Conservation (phyloP, 2,329 filamentous ascomycete genomes). For the Colletotrichum sp. region DNA sequence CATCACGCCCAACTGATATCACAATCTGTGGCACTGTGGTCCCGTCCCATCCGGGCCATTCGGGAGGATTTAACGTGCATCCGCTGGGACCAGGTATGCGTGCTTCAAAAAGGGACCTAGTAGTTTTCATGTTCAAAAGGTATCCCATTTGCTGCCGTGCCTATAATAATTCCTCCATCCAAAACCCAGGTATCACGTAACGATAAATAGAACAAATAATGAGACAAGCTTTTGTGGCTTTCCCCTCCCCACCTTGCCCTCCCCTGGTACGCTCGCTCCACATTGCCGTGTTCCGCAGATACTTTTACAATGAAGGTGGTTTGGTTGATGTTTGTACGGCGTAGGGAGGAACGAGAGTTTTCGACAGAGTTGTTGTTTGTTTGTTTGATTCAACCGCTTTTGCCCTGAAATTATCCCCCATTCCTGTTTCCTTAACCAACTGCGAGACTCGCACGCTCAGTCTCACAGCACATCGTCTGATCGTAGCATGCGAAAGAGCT, state of each 20-base stretch:
- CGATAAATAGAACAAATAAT: neutral
- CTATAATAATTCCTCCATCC: neutral
- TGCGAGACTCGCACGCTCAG: neutral
- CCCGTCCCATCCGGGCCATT: neutral
- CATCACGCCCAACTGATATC: neutral
- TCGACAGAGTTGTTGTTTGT: neutral
- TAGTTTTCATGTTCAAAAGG: neutral
- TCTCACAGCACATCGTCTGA: neutral
- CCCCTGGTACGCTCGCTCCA: neutral
- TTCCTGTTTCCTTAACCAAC: neutral
- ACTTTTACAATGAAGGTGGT: neutral
- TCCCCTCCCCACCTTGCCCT: neutral
- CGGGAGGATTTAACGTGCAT: neutral
- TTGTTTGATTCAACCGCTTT: neutral
- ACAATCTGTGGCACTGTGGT: neutral
- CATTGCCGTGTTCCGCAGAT: neutral
- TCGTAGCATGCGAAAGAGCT: neutral
- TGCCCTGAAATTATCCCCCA: neutral
- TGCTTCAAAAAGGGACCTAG: neutral
- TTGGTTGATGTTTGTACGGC: neutral
- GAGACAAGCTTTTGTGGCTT: neutral
- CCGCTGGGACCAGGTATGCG: neutral
- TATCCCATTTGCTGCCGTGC: neutral
- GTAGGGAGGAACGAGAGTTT: neutral
- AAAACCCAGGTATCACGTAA: neutral